Percentiles rank a stretch among this genome's conserved stretches.
Evolutionary conservation across 75 land plant species (phyloP).

Genomic region (Cryptomeria japonica): DNA sequence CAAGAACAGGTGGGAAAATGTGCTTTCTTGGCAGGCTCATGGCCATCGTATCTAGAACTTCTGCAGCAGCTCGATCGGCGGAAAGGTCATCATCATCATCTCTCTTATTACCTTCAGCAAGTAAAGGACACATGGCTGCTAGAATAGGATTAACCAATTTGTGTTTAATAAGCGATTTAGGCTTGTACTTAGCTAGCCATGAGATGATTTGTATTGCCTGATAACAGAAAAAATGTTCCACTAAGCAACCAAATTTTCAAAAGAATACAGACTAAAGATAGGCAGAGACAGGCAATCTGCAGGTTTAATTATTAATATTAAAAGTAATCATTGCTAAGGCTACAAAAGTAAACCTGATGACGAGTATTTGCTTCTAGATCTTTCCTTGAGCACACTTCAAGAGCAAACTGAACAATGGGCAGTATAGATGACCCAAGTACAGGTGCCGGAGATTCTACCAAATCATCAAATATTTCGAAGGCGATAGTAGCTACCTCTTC

Average conservation of each 20-base stretch:
- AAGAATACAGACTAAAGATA: not conserved
- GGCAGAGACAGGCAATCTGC: not conserved
- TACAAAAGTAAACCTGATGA: conserved; percentile 62
- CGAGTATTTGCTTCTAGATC: conserved; percentile 82
- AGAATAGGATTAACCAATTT: conserved; percentile 77
- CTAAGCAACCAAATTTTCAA: not conserved
- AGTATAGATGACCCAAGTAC: conserved; percentile 86
- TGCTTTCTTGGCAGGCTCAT: conserved; percentile 77
- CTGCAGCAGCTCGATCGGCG: conserved; percentile 94
- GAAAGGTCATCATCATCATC: conserved; percentile 89
- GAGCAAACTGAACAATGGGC: conserved; percentile 91
- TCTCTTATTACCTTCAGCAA: conserved; percentile 67
- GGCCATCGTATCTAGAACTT: conserved; percentile 99
- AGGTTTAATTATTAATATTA: not conserved
- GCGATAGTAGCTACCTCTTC: conserved; percentile 93
- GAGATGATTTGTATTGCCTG: conserved; percentile 97
- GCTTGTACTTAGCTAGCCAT: conserved; percentile 94
- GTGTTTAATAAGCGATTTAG: conserved; percentile 82
- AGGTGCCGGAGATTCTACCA: conserved; percentile 98
- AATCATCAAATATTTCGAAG: conserved; percentile 98
- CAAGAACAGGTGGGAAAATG: conserved; percentile 82
- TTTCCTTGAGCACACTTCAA: conserved; percentile 89
- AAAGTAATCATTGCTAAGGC: not conserved
- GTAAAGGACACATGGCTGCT: conserved; percentile 84
- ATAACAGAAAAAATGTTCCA: conserved; percentile 13